phyloP scores from a whole-genome alignment of 2,329 filamentous ascomycete species.

The Cercospora sp. region DNA sequence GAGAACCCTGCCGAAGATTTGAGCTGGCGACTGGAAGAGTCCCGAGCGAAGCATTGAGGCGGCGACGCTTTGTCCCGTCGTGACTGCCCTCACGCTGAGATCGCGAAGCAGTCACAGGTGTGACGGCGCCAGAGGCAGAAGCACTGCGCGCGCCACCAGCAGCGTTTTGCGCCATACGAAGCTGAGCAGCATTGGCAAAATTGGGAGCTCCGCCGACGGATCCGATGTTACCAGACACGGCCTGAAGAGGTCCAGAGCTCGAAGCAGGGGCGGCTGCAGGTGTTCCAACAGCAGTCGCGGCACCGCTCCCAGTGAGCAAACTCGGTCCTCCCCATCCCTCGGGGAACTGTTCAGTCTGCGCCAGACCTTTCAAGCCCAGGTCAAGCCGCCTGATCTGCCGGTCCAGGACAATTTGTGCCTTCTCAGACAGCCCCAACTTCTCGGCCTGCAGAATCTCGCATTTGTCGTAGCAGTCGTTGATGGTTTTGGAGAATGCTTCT shows the following conservation, averaged over 20 bases:
- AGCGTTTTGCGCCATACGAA: conserved; percentile 43
- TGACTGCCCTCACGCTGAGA: conserved; percentile 42
- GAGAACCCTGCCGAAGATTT: conserved; percentile 58
- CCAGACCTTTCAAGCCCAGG: conserved; percentile 60
- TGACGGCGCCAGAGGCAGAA: conserved; percentile 22
- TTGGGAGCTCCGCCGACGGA: conserved; percentile 50
- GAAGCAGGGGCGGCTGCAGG: conserved; percentile 41
- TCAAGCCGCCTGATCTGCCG: conserved; percentile 64
- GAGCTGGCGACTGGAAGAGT: conserved; percentile 56
- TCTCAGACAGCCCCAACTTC: conserved; percentile 69
- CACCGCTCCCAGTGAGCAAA: conserved; percentile 50
- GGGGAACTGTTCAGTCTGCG: conserved; percentile 59
- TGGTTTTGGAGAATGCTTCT: conserved; percentile 63
- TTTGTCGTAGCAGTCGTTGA: conserved; percentile 66
- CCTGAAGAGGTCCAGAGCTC: conserved; percentile 54
- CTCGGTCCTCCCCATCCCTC: conserved; percentile 61
- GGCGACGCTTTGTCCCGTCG: conserved; percentile 58
- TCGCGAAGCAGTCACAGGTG: conserved; percentile 30
- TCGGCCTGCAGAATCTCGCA: conserved; percentile 72
- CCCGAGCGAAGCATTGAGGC: conserved; percentile 55
- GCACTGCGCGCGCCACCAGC: conserved; percentile 24
- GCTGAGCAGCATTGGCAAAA: conserved; percentile 53
- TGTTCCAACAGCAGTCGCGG: conserved; percentile 31
- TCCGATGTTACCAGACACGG: conserved; percentile 57
- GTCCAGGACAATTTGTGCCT: conserved; percentile 62